Evolutionary conservation across 805 yeast species (phyloP), one percentile per base, ranked within the genome.

Genomic region (Wickerhamiella dianesei): DNA sequence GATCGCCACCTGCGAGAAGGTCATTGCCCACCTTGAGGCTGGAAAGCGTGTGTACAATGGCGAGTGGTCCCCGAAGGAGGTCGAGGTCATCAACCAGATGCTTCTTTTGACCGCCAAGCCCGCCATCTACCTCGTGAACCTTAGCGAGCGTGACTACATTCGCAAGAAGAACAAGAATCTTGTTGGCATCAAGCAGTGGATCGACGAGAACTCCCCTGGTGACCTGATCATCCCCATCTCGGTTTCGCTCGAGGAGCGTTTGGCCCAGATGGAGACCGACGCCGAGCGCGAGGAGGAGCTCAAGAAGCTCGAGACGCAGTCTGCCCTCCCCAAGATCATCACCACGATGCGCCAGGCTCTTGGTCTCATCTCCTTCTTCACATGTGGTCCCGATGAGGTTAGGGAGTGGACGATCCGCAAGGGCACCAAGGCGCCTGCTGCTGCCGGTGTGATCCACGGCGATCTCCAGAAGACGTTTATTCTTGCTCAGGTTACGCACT

Each of bases 371-470:
- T 86, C 96, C 46, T 92, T 81, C 73, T 92, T 86, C 76, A 92
- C 98, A 35, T 81, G 92, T 63, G 98, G 98, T 57, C 82, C 94
- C 39, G 85, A 84, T 52, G 98, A 92, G 70, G 95, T 88, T 44
- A 82, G 96, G 66, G 96, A 94, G 68, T 92, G 98, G 98, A 92
- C 98, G 35, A 79, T 92, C 53, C 79, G 97, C 68, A 71, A 73
- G 56, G 94, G 94, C 57, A 82, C 89, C 42, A 80, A 84, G 58
- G 96, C 96, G 46, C 98, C 98, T n/a, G 87, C 83, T 61, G 97
- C 98, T 41, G 98, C 98, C 19, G 97, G 96, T 64, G 95, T 92
- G 41, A 89, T 89, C 59, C 98, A 92, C 67, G 83, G 88, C 37
- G 98, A 89, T 69, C 76, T 89, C 64, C 88, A 85, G 75, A 84